Evolutionary conservation across 805 yeast species (phyloP).

Genomic region (Candida caryicola): DNA sequence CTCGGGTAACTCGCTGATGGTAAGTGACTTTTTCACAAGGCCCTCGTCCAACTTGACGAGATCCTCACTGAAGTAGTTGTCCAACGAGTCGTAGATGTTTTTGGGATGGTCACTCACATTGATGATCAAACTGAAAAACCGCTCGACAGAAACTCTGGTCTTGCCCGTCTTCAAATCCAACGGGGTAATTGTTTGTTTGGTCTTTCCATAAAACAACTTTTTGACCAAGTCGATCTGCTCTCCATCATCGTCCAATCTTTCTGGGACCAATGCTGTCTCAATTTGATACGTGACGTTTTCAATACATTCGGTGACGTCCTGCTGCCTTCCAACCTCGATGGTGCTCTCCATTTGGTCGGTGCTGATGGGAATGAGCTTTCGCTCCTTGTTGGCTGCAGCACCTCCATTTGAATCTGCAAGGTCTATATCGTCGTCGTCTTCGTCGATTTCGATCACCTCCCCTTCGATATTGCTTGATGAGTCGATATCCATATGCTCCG

Average conservation of each 20-base stretch:
- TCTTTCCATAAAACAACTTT: slow-evolving; percentile 77
- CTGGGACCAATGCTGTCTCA: slow-evolving; percentile 81
- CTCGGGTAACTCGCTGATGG: slow-evolving; percentile 71
- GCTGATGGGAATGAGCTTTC: slow-evolving; percentile 36
- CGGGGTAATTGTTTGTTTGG: slow-evolving; percentile 72
- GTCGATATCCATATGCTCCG: not conserved
- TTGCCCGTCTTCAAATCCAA: slow-evolving; percentile 35
- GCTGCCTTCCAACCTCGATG: slow-evolving; percentile 83
- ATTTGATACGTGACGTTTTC: slow-evolving; percentile 89
- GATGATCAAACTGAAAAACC: slow-evolving; percentile 78
- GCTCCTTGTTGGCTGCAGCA: not conserved
- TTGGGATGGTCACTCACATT: slow-evolving; percentile 87
- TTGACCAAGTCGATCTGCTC: slow-evolving; percentile 86
- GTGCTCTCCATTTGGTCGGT: slow-evolving; percentile 72
- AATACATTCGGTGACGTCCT: slow-evolving; percentile 96
- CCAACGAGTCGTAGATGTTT: slow-evolving; percentile 87
- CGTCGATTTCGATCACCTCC: not conserved
- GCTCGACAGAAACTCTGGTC: slow-evolving; percentile 48
- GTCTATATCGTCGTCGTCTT: not conserved
- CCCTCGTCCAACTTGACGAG: slow-evolving; percentile 67
- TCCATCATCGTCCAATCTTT: slow-evolving; percentile 57
- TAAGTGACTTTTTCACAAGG: slow-evolving; percentile 66
- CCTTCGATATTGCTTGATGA: not conserved
- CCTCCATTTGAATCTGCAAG: not conserved
- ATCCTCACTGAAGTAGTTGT: slow-evolving; percentile 77